Conservation (phyloP, 2,329 filamentous ascomycete genomes). For the Pezizomycotina sp. region DNA sequence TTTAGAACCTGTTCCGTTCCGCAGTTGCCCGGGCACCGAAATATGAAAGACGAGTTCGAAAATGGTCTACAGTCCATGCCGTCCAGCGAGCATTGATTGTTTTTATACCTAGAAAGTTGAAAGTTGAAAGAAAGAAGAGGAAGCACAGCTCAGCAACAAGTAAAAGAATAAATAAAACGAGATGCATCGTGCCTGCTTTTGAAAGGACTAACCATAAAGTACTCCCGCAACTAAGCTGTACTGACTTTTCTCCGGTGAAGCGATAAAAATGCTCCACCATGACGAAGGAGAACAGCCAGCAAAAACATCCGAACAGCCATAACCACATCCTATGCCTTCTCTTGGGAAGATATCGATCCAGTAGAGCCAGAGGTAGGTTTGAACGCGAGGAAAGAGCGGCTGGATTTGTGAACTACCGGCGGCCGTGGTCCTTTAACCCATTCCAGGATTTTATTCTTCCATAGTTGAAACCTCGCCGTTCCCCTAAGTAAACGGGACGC, state of each 20-base stretch:
- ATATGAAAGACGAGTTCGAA: slow-evolving; percentile 50
- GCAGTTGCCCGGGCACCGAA: slow-evolving; percentile 60
- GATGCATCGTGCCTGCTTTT: slow-evolving; percentile 24
- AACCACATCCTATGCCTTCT: slow-evolving; percentile 32
- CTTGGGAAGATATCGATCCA: slow-evolving; percentile 38
- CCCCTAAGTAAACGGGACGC: no score
- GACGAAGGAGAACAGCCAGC: slow-evolving; percentile 55
- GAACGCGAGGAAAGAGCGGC: slow-evolving; percentile 48
- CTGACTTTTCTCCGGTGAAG: slow-evolving; percentile 44
- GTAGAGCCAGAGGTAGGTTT: slow-evolving; percentile 48
- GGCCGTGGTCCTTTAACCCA: slow-evolving; percentile 37
- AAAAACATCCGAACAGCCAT: slow-evolving; percentile 42
- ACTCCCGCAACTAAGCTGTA: slow-evolving; percentile 48
- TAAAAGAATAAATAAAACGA: slow-evolving; percentile 5
- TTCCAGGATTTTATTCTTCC: no score
- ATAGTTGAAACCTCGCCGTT: no score
- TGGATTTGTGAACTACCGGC: slow-evolving; percentile 38
- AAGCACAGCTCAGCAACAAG: neutral
- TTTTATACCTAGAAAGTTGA: slow-evolving; percentile 29
- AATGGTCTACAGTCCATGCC: slow-evolving; percentile 63
- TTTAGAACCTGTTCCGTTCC: slow-evolving; percentile 46
- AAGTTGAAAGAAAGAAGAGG: slow-evolving; percentile 8
- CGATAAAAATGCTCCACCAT: slow-evolving; percentile 50
- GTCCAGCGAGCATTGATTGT: slow-evolving; percentile 57
- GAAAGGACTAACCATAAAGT: slow-evolving; percentile 66